phyloP scores from a whole-genome alignment of 345 rosid species.

The Microthlaspi erraticum region DNA sequence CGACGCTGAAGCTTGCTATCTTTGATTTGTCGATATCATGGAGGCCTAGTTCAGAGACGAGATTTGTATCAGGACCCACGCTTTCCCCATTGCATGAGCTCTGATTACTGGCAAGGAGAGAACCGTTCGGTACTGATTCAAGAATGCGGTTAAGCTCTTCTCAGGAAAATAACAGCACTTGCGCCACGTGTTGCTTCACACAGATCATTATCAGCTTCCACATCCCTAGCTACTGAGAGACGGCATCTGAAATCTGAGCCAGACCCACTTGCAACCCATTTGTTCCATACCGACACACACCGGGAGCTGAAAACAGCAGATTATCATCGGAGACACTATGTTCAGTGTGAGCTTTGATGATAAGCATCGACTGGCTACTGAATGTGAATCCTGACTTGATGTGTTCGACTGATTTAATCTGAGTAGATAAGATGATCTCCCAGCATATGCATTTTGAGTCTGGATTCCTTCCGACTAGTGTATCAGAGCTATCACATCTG shows the following conservation, averaged over 20 bases:
- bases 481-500: conserved; percentile 62
- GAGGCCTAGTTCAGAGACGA: conserved; percentile 63
- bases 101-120: conserved; percentile 70
- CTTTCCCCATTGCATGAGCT: conserved; percentile 50
- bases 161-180: conserved; percentile 78
- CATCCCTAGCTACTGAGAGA: conserved; percentile 70
- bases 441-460: conserved; percentile 74
- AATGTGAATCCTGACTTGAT: conserved; percentile 42
- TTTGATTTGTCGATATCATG: conserved; percentile 67
- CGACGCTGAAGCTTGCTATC: conserved; percentile 55
- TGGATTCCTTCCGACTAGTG: conserved; percentile 61
- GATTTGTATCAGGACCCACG: conserved; percentile 50
- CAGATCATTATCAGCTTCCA: conserved; percentile 46
- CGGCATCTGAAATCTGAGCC: conserved; percentile 57
- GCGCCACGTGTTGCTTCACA: conserved; percentile 62
- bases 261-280: conserved; percentile 58
- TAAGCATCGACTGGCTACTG: conserved; percentile 67
- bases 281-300: conserved; percentile 84
- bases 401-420: conserved; percentile 45
- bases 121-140: conserved; percentile 63
- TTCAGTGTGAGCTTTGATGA: conserved; percentile 57
- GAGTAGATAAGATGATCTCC: conserved; percentile 75
- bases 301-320: conserved; percentile 62
- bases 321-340: conserved; percentile 46
- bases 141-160: conserved; percentile 61